Evolutionary conservation across 1,139 yeast genomes (phyloP).

Genomic region (Suhomyces taliae): DNA sequence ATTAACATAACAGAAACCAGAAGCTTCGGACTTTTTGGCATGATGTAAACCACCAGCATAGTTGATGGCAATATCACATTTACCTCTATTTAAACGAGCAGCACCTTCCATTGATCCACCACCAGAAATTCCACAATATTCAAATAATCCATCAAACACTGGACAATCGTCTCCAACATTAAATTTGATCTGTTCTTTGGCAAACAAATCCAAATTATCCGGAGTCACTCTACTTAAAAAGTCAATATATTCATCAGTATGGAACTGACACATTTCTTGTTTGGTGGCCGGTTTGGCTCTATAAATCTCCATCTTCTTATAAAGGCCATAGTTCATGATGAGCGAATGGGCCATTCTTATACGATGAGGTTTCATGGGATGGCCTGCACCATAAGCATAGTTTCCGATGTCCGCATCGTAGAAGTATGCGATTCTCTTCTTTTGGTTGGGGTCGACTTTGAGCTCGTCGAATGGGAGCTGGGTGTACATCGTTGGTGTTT

Average conservation of each 20-base stretch:
- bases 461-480: slow-evolving; percentile 50
- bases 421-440: slow-evolving; percentile 48
- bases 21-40: slow-evolving; percentile 93
- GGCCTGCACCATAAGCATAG: slow-evolving; percentile 97
- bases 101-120: slow-evolving; percentile 99
- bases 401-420: slow-evolving; percentile 86
- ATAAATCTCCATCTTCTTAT: slow-evolving; percentile 96
- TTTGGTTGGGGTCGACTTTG: slow-evolving; percentile 40
- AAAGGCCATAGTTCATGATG: slow-evolving; percentile 95
- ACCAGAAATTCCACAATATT: slow-evolving; percentile 89
- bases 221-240: slow-evolving; percentile 92
- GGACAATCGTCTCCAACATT: slow-evolving; percentile 98
- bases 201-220: slow-evolving; percentile 86
- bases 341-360: slow-evolving; percentile 98
- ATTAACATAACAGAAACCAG: slow-evolving; percentile 88
- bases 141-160: slow-evolving; percentile 93
- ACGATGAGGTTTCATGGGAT: slow-evolving; percentile 98
- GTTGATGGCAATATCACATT: slow-evolving; percentile 93
- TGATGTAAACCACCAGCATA: slow-evolving; percentile 98
- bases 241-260: slow-evolving; percentile 95
- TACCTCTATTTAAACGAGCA: slow-evolving; percentile 85
- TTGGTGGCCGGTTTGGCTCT: slow-evolving; percentile 97
- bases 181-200: slow-evolving; percentile 90
- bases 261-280: slow-evolving; percentile 98
- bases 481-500: slow-evolving; percentile 30